Percentiles rank a stretch among this genome's conserved stretches.
phyloP scores from a whole-genome alignment of 2,329 filamentous ascomycete species.

The Trichoderma guizhouense region DNA sequence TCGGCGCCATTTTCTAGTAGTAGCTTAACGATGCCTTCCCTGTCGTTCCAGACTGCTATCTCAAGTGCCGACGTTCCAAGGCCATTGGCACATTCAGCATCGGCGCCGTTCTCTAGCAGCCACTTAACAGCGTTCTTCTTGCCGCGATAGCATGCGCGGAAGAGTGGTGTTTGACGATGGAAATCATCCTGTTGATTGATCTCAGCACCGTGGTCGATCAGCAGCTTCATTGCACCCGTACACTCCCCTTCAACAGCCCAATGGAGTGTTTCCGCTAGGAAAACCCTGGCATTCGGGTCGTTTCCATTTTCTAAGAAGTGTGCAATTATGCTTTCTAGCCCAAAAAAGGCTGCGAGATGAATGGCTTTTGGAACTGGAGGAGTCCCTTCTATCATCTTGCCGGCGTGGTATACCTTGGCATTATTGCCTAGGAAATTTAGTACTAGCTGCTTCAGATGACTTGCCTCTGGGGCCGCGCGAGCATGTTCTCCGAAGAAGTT shows the following conservation, averaged over 20 bases:
- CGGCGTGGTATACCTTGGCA: neutral
- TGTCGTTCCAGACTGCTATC: no score
- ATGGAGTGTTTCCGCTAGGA: neutral
- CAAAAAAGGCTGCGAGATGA: neutral
- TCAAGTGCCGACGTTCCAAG: no score
- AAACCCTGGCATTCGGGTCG: neutral
- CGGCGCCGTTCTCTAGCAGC: neutral
- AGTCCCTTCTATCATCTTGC: accelerated
- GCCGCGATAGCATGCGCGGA: neutral
- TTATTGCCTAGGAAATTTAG: neutral
- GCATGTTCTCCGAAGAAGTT: neutral
- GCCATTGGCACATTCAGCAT: no score
- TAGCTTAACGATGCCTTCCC: no score
- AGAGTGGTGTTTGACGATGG: neutral
- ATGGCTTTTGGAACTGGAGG: neutral
- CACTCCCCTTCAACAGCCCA: neutral
- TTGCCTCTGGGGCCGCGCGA: neutral
- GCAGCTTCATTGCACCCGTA: neutral
- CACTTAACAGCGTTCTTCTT: neutral
- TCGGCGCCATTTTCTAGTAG: no score
- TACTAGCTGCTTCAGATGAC: neutral
- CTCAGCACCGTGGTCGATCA: neutral
- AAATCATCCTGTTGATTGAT: neutral
- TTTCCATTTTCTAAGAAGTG: neutral
- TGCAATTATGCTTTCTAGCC: neutral